Base-by-base conservation (phyloP, 2,329 filamentous ascomycete species). In the Sclerotinia trifoliorum region DNA sequence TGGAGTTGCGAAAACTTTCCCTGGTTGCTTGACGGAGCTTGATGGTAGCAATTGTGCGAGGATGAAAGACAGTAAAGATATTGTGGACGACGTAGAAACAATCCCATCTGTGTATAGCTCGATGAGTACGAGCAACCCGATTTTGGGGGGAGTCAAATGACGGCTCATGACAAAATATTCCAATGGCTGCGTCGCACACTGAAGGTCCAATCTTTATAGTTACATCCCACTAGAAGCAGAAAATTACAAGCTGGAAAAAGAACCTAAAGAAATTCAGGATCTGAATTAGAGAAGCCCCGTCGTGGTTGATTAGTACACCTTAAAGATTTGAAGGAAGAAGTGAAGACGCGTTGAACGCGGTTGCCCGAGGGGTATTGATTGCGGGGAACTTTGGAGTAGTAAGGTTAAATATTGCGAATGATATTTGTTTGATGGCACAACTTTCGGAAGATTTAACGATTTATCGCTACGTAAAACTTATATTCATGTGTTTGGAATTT, bases 91-190 rank as follows among this genome's bases (percentile, higher is more conserved):
- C 70, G 85, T 88, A 2, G 90, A 89, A 21, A 94, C 84, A 2
- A 84, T 82, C 29, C 88, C 88, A 72, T 91, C 88, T 49, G 87
- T 87, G 79, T 99, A 98, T 66, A 97, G 84, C 74, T 93, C 87
- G 65, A 95, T 85, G 65, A 99, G 85, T 66, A 88, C 87, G 67
- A 98, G 85, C 32, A 97, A 84, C 75, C 90, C 90, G 73, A 98
- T 86, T 78, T 95, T 96, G 73, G 92, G 89, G 17, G 94, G 92
- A n/a, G 92, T 96, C 57, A 98, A 84, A 78, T 90, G 96, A 68
- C 91, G 90, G 74, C 90, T 86, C 90, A 94, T 96, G 54, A 26
- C 70, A 68, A 44, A 44, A 55, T 32, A 35, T 54, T 26, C 39
- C 21, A 24, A 46, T n/a, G 48, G 17, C n/a, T 26, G 46, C 35